Base-by-base conservation (phyloP, 1,284 basidiomycete species). In the Pseudozyma pruni region DNA sequence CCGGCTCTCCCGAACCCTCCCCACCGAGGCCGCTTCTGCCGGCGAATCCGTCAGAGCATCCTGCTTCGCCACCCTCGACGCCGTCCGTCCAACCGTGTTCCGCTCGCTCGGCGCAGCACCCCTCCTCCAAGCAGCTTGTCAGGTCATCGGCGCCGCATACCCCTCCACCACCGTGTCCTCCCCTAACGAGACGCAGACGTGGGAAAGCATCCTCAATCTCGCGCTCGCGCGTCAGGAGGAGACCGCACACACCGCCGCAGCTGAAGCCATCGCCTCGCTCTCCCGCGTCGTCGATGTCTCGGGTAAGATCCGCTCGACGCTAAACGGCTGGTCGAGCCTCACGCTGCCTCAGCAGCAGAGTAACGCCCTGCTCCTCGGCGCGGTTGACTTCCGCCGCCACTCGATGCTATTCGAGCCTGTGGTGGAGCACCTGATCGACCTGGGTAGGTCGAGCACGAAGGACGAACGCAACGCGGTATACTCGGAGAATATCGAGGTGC, bases 331-430 rank as follows among this genome's bases (percentile, higher is more conserved):
- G 69, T 85, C 83, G 57, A 83, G 83, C 25, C 86, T 88, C 33
- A 83, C 85, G 14, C 83, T 89, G 23, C 80, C 85, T 2, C 84
- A 89, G 72, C 90, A 93, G 75, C 92, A 94, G 82, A 90, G 90
- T 75, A 85, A 93, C 38, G 89, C 91, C 6, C 86, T 88, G 44
- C 84, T 90, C n/a, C 84, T 98, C 11, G 91, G 93, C 7, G 84
- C 86, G 31, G 83, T 93, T 32, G 86, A 89, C 76, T 96, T 92
- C 79, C 81, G 84, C 38, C 80, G 83, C 6, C 85, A 88, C 79
- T 84, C 85, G 17, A 85, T 86, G 75, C 86, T 86, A 37, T 84
- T 91, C 31, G 73, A 84, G 9, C 80, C 85, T 56, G 88, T 86
- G 2, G 81, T 90, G 40, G 72, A 83, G 16, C 90, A 87, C 80